phyloP scores from a whole-genome alignment of 768 basidiomycete species.

The Lanmaoa rubissima region DNA sequence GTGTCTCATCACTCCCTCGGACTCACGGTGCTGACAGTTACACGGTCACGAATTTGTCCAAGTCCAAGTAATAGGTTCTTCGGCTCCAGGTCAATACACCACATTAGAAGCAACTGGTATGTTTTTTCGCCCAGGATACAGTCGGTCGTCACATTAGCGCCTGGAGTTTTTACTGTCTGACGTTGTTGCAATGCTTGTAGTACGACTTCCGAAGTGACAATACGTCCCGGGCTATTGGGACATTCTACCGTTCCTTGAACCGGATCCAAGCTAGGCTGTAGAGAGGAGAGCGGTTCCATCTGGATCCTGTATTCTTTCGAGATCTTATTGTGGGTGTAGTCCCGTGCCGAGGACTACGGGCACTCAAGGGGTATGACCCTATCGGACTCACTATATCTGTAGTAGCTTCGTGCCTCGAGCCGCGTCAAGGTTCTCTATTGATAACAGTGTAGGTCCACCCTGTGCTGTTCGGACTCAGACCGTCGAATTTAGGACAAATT shows the following conservation, averaged over 20 bases:
- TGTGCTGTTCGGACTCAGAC: conserved; percentile 11
- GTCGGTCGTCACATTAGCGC: neutral
- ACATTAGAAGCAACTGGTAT: neutral
- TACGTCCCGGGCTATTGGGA: too few species aligned
- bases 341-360: neutral
- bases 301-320: neutral
- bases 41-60: neutral
- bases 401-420: neutral
- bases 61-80: neutral
- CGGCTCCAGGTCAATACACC: neutral
- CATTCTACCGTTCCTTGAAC: neutral
- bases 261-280: neutral
- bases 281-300: neutral
- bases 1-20: neutral
- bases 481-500: neutral
- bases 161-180: neutral
- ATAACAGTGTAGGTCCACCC: conserved; percentile 7
- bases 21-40: too few species aligned
- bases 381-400: neutral
- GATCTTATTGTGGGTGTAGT: neutral
- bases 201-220: too few species aligned
- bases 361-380: neutral
- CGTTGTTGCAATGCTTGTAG: neutral
- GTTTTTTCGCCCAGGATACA: neutral
- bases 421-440: neutral